Base-by-base conservation (phyloP, 768 basidiomycete species). In the Podaxis sp. region DNA sequence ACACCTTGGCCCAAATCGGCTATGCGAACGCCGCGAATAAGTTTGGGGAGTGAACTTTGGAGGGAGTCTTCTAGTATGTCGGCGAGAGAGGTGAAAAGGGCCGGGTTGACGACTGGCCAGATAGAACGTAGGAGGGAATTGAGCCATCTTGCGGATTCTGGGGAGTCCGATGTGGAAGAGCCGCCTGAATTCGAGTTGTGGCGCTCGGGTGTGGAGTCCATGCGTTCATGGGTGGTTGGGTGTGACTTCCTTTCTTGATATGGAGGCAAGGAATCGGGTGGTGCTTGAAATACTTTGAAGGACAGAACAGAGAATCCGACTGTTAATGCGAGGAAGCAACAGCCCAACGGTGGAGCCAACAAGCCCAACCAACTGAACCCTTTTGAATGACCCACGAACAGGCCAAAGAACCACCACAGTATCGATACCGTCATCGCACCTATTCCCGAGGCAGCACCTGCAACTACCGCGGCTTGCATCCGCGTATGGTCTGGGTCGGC, bases 41-140 rank as follows among this genome's bases (percentile, higher is more conserved):
- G 70, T 38, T 75, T 78, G 0, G 84, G 84, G 15, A 83, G 77
- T 3, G 81, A 77, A 19, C 81, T 75, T 71, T 85, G 84, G 68
- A 86, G 80, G 17, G 82, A 78, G 66, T 85, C 84, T 72, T 86
- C 85, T 4, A 86, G 71, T 76, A 88, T 86, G 73, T 91, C 89
- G 15, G 84, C 76, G 37, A 85, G 60, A 4, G 81, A 75, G 7
- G 73, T 74, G 72, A 88, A 86, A 55, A 91, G 76, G 25, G 85
- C 79, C 2, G 91, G 89, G 69, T 91, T 89, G 63, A 91, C 75
- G 61, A 91, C 80, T 0, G 89, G 89, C 91, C 91, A 93, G 9
- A 92, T 71, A 2, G 82, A 79, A 41, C 76, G 72, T 25, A 89
- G 73, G 55, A 91, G 71, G 3, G 83, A 75, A 71, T 91, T 91